phyloP scores from a whole-genome alignment of 805 yeast species.

The Metschnikowia bowlesiae region DNA sequence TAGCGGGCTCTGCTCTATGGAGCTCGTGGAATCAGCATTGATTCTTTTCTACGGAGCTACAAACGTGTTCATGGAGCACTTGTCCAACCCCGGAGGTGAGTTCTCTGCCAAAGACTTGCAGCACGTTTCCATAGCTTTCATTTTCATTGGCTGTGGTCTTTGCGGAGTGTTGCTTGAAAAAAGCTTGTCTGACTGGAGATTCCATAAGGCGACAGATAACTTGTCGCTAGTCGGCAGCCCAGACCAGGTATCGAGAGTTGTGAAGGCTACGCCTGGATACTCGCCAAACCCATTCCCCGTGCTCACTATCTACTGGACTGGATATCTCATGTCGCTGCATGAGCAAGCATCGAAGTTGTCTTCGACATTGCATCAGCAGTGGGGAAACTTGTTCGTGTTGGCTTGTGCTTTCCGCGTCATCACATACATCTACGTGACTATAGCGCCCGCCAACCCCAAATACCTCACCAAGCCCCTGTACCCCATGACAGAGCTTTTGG shows the following conservation, averaged over 20 bases:
- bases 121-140: conserved; percentile 86
- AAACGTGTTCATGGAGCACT: conserved; percentile 85
- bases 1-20: conserved; percentile 65
- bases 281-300: conserved; percentile 95
- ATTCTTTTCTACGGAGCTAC: conserved; percentile 87
- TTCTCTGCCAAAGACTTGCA: conserved; percentile 92
- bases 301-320: conserved; percentile 94
- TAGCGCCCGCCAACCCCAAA: conserved; percentile 29
- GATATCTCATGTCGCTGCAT: conserved; percentile 91
- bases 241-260: conserved; percentile 11
- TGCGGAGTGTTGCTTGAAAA: conserved; percentile 83
- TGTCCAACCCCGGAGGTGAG: conserved; percentile 59
- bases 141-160: conserved; percentile 87
- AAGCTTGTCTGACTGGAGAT: conserved; percentile 60
- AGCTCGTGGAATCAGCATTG: conserved; percentile 71
- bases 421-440: conserved; percentile 52
- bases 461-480: conserved; percentile 34
- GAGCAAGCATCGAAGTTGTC: conserved; percentile 76
- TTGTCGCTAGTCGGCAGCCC: conserved; percentile 7
- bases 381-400: conserved; percentile 84
- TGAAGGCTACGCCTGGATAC: conserved; percentile 59
- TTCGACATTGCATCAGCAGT: conserved; percentile 79
- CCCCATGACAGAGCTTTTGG: conserved; percentile 84
- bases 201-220: conserved; percentile 30
- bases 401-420: conserved; percentile 74